A percentile compares a stretch with the other conserved stretches of the same genome.
Evolutionary conservation across 2,329 filamentous ascomycete species (phyloP).

Genomic region (Phyllosticta capitalensis): DNA sequence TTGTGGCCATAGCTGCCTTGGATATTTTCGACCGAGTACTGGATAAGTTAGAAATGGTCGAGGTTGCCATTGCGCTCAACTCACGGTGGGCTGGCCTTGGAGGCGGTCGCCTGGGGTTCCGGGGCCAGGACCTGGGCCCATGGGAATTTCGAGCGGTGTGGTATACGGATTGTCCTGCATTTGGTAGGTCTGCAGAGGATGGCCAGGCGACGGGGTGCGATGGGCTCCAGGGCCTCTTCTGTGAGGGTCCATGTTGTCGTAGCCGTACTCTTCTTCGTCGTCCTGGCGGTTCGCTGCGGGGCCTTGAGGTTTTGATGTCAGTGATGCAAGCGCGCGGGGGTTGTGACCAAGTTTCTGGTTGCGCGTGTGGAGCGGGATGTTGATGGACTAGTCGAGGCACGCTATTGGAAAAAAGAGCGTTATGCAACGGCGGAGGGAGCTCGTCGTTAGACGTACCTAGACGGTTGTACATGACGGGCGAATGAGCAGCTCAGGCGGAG

Average conservation of each 20-base stretch:
- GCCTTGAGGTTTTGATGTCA: neutral
- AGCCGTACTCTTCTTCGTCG: conserved; percentile 12
- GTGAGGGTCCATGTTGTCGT: conserved; percentile 42
- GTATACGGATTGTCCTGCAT: conserved; percentile 66
- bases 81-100: conserved; percentile 73
- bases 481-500: neutral
- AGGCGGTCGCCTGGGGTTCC: conserved; percentile 64
- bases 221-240: conserved; percentile 32
- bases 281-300: neutral
- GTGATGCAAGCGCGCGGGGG: neutral
- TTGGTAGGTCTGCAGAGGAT: conserved; percentile 69
- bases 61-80: conserved; percentile 24
- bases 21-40: conserved; percentile 65
- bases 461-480: neutral
- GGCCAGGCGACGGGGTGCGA: conserved; percentile 67
- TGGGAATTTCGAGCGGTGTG: conserved; percentile 59
- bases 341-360: neutral
- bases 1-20: conserved; percentile 53
- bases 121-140: conserved; percentile 44
- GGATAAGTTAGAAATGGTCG: conserved; percentile 11
- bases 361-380: neutral
- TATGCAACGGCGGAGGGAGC: neutral
- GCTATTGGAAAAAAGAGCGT: neutral
- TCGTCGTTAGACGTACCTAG: neutral
- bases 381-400: neutral